Evolutionary conservation across 192 early-diverging fungal genomes (phyloP).

Genomic region (Linnemannia zychae): DNA sequence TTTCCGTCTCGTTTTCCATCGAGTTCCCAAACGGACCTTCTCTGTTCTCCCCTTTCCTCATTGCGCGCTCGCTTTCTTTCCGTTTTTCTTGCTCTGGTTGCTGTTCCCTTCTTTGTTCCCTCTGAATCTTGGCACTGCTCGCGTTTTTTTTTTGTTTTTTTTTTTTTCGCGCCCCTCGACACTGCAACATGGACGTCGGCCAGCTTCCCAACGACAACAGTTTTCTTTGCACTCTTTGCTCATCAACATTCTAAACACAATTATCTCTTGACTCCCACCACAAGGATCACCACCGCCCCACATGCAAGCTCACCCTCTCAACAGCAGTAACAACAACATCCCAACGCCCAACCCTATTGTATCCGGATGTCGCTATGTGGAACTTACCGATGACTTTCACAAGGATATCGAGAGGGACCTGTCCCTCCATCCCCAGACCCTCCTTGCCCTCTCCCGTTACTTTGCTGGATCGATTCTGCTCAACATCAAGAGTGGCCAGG

Average conservation of each 20-base stretch:
- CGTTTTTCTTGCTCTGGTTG: not conserved
- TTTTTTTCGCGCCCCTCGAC: not conserved
- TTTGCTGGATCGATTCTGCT: constrained; percentile 1
- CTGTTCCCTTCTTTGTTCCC: not conserved
- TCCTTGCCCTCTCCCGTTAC: not conserved
- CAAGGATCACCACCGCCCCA: not conserved
- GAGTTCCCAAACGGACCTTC: no score
- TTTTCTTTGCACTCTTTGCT: not conserved
- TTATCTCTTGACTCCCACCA: not conserved
- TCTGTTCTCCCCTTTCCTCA: not conserved
- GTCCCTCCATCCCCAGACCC: not conserved
- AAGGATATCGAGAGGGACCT: not conserved
- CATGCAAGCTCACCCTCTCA: no score
- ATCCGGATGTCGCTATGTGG: not conserved
- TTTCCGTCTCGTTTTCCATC: no score
- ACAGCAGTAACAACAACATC: no score
- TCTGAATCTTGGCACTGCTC: not conserved
- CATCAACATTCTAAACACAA: not conserved
- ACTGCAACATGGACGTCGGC: not conserved
- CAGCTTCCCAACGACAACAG: not conserved
- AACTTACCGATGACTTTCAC: not conserved
- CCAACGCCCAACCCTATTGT: not conserved
- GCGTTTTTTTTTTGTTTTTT: not conserved
- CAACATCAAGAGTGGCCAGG: constrained; percentile 9
- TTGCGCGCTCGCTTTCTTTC: not conserved